phyloP scores from a whole-genome alignment of 192 early-diverging fungal genomes.

The Cladochytrium replicatum region DNA sequence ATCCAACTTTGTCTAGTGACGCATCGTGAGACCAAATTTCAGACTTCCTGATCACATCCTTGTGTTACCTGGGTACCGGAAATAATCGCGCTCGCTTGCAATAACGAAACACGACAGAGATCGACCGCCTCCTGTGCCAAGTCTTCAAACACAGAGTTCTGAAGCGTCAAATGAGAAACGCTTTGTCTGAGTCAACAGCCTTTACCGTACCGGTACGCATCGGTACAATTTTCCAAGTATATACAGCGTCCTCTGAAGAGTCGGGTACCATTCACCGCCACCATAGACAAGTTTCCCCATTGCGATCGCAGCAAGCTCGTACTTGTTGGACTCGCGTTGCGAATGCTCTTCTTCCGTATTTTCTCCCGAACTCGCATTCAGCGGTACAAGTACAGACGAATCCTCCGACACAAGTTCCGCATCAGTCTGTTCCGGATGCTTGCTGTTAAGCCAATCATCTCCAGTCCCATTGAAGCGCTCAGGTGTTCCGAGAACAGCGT shows the following conservation, averaged over 20 bases:
- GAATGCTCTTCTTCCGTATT: not conserved
- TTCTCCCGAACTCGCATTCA: too few relatives aligned
- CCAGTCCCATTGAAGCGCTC: not conserved
- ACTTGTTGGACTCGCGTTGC: constrained; percentile 4
- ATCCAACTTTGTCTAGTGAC: constrained; percentile 46
- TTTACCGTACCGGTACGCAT: constrained; percentile 49
- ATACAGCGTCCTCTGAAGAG: constrained; percentile 70
- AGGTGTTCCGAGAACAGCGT: constrained; percentile 11
- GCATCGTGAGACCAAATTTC: not conserved
- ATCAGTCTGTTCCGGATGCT: too few relatives aligned
- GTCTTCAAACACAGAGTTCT: constrained; percentile 73
- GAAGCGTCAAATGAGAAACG: constrained; percentile 1
- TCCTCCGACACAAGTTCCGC: constrained; percentile 3
- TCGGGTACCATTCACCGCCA: constrained; percentile 69
- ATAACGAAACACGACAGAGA: constrained; percentile 51
- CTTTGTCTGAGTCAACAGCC: not conserved
- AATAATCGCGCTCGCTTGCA: constrained; percentile 38
- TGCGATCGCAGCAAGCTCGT: constrained; percentile 9
- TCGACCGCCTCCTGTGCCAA: constrained; percentile 75
- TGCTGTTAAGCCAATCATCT: too few relatives aligned
- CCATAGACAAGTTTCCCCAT: constrained; percentile 42
- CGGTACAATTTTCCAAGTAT: constrained; percentile 71
- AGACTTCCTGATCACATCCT: not conserved
- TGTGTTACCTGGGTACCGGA: constrained; percentile 32
- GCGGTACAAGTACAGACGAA: too few relatives aligned